Evolutionary conservation across 1,139 yeast genomes (phyloP).

Genomic region (Chernovozyma sophiae-reginae): DNA sequence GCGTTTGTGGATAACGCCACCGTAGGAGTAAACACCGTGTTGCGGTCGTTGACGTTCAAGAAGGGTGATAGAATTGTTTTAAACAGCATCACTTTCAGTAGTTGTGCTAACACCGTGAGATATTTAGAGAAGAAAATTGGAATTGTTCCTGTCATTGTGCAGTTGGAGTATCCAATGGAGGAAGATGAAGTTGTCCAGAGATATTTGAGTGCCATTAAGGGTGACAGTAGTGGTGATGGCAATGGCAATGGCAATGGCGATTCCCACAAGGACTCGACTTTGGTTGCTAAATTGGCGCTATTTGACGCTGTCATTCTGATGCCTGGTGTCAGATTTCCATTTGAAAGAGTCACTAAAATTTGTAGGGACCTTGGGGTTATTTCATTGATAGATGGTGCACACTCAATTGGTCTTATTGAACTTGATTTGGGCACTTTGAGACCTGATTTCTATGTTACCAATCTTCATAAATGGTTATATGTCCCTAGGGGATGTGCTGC

Average conservation of each 20-base stretch:
- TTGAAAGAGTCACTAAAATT: conserved; percentile 40
- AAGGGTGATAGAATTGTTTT: conserved; percentile 52
- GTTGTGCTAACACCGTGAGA: conserved; percentile 52
- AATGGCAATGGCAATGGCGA: too few relatives aligned
- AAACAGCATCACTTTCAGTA: conserved; percentile 52
- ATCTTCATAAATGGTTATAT: conserved; percentile 68
- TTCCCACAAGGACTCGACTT: too few relatives aligned
- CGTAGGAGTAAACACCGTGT: conserved; percentile 53
- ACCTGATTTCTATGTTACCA: conserved; percentile 63
- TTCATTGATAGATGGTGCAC: conserved; percentile 71
- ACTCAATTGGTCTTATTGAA: conserved; percentile 56
- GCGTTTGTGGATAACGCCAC: conserved; percentile 61
- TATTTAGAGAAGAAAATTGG: conserved; percentile 42
- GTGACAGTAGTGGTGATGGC: neutral
- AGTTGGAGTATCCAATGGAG: conserved; percentile 46
- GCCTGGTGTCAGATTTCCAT: conserved; percentile 64
- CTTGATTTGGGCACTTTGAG: conserved; percentile 38
- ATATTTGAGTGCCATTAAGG: conserved; percentile 30
- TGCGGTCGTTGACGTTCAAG: conserved; percentile 50
- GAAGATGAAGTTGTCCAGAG: conserved; percentile 43
- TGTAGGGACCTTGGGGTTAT: conserved; percentile 46
- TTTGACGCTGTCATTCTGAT: conserved; percentile 62
- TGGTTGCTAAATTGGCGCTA: conserved; percentile 35
- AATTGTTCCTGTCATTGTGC: conserved; percentile 40
- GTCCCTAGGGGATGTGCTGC: conserved; percentile 59